These are phyloP conservation scores for Neofusicoccum umdonicola DNA, from an alignment of 2,329 filamentous ascomycete species.

Conservation along the genomic window DNA sequence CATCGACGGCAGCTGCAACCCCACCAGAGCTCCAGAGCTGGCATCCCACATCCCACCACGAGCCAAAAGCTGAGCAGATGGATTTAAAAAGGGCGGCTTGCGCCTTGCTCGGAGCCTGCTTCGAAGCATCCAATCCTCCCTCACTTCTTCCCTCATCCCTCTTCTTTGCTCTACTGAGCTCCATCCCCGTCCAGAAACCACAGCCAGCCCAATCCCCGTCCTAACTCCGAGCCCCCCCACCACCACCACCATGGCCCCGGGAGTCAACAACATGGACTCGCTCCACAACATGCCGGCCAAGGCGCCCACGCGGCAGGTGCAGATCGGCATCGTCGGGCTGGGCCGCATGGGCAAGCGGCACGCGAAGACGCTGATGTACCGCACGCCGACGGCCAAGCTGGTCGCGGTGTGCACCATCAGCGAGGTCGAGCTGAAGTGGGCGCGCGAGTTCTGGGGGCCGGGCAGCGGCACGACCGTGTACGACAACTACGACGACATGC, in stretches of 20 bases:
- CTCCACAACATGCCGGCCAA: constrained; percentile 16
- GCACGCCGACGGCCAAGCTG: constrained; percentile 46
- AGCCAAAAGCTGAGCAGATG: background rate
- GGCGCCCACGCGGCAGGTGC: constrained; percentile 25
- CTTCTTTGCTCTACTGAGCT: background rate
- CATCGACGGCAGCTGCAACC: background rate
- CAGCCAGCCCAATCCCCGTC: background rate
- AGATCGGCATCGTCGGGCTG: constrained; percentile 47
- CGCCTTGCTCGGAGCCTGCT: background rate
- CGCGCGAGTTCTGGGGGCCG: constrained; percentile 42
- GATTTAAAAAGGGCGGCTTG: background rate
- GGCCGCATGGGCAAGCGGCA: constrained; percentile 53
- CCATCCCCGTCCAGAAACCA: no score
- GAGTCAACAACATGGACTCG: constrained; percentile 14
- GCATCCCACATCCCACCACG: background rate
- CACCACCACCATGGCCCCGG: background rate
- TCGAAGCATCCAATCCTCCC: background rate
- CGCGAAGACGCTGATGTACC: constrained; percentile 45
- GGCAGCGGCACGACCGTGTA: constrained; percentile 44
- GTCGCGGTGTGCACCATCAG: constrained; percentile 52
- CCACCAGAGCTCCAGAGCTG: background rate
- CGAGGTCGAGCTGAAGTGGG: constrained; percentile 46
- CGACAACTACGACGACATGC: constrained; percentile 47
- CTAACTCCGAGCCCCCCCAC: background rate
- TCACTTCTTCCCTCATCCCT: no score